Evolutionary conservation across 306 rosid genomes (phyloP), one percentile per base, ranked within the genome.

Genomic region (Vachellia pachyceras): DNA sequence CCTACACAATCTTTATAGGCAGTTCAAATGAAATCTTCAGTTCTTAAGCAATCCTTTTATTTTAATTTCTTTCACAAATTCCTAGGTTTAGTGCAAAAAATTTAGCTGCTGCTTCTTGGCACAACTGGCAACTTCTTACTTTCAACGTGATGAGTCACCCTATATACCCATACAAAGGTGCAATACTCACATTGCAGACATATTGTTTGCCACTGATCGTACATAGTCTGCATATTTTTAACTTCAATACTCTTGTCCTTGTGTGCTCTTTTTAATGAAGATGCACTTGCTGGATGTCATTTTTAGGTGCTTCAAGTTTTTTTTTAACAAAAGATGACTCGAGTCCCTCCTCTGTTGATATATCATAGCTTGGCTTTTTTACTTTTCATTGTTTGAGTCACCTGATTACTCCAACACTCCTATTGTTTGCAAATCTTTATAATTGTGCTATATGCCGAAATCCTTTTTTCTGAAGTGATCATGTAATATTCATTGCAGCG

Each of bases 401-500:
- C 33, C 11, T 55, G 33, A 35, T 39, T 77, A 61, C 50, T 36
- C n/a, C 9, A 37, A 41, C 17, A 41, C 15, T 75, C 20, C 2
- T 61, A n/a, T 69, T 50, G 76, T 58, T 68, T 58, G 77, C 67
- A 52, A n/a, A 55, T 69, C 37, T 77, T 47, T 79, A 49, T 78
- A 72, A 57, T 55, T 50, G 45, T 54, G 45, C 73, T 79, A 18
- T 58, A n/a, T 41, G 35, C 54, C 9, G 1, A 10, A 41, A n/a
- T 69, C 18, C 54, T 69, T 69, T 69, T 69, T 12, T 40, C 57
- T 72, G 42, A 73, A 22, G 49, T 77, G 67, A 71, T 71, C 42
- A 52, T 71, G 25, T 54, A 50, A 15, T 83, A 61, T 47, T 42
- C 85, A n/a, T 66, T 79, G 91, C 91, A 93, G 97, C 95, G 96